Evolutionary conservation across 1,284 basidiomycete species (phyloP).

Genomic region (Pyrrhoderma lamaoense): DNA sequence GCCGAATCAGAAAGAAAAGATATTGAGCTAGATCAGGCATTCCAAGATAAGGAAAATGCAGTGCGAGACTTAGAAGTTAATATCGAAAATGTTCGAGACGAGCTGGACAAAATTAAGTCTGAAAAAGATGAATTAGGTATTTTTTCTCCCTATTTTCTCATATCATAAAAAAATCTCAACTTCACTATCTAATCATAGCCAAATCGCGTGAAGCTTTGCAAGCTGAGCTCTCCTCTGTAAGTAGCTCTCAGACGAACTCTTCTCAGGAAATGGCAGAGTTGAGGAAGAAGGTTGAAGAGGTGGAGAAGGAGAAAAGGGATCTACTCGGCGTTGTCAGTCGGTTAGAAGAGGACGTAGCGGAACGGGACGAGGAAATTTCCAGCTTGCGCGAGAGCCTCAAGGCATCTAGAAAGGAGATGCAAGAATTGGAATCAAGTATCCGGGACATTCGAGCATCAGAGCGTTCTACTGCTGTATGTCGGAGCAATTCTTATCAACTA

Average conservation of each 20-base stretch:
- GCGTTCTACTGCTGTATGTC: conserved; percentile 57
- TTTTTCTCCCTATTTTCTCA: not conserved
- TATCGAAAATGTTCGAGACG: conserved; percentile 43
- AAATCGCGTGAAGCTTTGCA: conserved; percentile 46
- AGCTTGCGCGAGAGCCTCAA: conserved; percentile 60
- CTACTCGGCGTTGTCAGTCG: conserved; percentile 67
- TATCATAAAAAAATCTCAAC: conserved; percentile 8
- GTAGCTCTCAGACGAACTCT: conserved; percentile 48
- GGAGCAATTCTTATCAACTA: not conserved
- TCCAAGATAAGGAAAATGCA: conserved; percentile 62
- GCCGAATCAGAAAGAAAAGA: conserved; percentile 63
- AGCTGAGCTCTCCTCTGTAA: conserved; percentile 44
- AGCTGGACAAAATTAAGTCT: conserved; percentile 44
- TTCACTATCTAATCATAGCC: conserved; percentile 31
- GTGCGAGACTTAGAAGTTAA: conserved; percentile 47
- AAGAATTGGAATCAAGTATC: conserved; percentile 53
- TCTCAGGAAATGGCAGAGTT: conserved; percentile 52
- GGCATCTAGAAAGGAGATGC: conserved; percentile 67
- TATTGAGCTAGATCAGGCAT: conserved; percentile 69
- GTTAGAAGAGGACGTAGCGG: conserved; percentile 59
- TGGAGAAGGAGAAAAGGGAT: conserved; percentile 75
- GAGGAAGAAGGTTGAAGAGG: conserved; percentile 56
- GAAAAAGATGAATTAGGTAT: conserved; percentile 63
- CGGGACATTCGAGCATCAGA: conserved; percentile 64
- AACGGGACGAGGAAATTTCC: conserved; percentile 68